A percentile compares a stretch with the other conserved stretches of the same genome.
Conservation (phyloP, 345 rosid species). For the Euphorbia pulcherrima region DNA sequence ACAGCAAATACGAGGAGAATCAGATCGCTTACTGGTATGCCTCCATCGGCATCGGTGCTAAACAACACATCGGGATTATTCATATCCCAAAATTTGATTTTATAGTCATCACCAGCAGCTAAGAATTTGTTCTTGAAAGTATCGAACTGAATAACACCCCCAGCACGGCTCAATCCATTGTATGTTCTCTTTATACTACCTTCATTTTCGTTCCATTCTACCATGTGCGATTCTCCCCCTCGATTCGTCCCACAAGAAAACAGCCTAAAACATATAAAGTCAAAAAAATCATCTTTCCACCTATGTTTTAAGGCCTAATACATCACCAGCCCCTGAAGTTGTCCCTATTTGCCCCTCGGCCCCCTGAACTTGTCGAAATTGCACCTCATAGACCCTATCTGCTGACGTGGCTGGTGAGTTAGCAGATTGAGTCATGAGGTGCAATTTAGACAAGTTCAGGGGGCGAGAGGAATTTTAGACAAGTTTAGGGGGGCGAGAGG, state of each 20-base stretch:
- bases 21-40: constrained; percentile 23
- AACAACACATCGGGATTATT: constrained; percentile 21
- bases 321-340: no score
- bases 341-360: no score
- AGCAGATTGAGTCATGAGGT: no score
- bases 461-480: no score
- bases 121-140: constrained; percentile 26
- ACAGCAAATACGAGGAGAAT: constrained; percentile 1
- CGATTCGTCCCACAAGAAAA: constrained; percentile 32
- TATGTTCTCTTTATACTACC: constrained; percentile 27
- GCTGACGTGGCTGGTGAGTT: no score
- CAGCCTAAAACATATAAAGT: constrained; percentile 14
- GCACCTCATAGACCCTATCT: no score
- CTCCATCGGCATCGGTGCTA: constrained; percentile 29
- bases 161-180: constrained; percentile 24
- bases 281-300: background rate
- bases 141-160: constrained; percentile 29
- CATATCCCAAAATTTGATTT: constrained; percentile 33
- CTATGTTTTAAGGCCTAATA: no score
- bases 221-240: constrained; percentile 29
- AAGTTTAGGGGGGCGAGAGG: no score
- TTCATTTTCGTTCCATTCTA: constrained; percentile 37
- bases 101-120: constrained; percentile 31
- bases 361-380: no score
- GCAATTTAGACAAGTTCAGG: no score